These are phyloP conservation scores for Epichloe sibirici DNA, from an alignment of 2,329 filamentous ascomycete genomes.

Conservation along the genomic window DNA sequence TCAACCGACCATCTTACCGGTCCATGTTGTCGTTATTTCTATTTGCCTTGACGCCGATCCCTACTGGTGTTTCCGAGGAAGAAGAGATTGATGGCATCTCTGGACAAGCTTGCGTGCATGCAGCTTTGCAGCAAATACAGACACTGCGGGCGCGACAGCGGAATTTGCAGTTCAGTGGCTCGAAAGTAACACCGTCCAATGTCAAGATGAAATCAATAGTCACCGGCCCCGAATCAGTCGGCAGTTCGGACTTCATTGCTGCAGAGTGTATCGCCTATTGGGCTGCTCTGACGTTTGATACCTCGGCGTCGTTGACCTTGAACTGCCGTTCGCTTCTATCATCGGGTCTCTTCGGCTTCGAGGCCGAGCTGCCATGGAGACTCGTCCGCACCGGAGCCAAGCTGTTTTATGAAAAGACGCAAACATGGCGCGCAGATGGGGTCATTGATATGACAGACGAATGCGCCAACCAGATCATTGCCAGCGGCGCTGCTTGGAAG, in stretches of 20 bases:
- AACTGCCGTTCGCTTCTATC: conserved; percentile 27
- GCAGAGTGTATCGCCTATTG: conserved; percentile 28
- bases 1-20: conserved; percentile 28
- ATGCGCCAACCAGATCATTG: conserved; percentile 19
- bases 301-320: conserved; percentile 27
- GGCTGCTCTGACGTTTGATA: conserved; percentile 30
- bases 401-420: conserved; percentile 17
- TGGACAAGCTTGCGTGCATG: conserved; percentile 27
- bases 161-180: conserved; percentile 27
- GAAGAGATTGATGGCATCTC: conserved; percentile 28
- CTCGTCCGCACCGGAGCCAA: conserved; percentile 17
- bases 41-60: conserved; percentile 28
- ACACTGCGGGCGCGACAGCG: conserved; percentile 25
- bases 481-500: conserved; percentile 17
- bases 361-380: conserved; percentile 18
- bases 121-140: conserved; percentile 29
- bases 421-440: conserved; percentile 14
- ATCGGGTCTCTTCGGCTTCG: conserved; percentile 23
- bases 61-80: conserved; percentile 25
- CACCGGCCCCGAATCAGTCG: conserved; percentile 15
- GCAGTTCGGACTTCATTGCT: conserved; percentile 21
- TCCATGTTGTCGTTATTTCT: conserved; percentile 28
- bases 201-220: conserved; percentile 10
- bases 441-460: conserved; percentile 18
- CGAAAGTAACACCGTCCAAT: conserved; percentile 21